phyloP scores from a whole-genome alignment of 495 filamentous ascomycete species.

The Glarea lozoyensis region DNA sequence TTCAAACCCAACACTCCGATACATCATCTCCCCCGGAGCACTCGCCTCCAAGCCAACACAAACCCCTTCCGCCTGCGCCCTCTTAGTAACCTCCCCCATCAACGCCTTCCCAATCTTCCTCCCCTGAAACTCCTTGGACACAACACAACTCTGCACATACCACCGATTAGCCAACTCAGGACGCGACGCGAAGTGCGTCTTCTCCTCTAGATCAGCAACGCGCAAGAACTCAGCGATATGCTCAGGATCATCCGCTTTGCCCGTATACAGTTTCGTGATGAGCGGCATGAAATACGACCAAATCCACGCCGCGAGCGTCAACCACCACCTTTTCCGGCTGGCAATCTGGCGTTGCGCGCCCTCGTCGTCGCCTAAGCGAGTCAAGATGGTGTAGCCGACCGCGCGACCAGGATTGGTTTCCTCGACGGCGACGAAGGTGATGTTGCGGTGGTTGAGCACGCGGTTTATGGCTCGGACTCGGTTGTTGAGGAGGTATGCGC shows the following conservation, averaged over 20 bases:
- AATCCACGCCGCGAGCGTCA: constrained; percentile 4
- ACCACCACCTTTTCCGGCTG: background rate
- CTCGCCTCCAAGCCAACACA: constrained; percentile 14
- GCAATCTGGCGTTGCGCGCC: constrained; percentile 7
- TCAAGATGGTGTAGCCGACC: constrained; percentile 13
- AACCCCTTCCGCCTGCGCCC: constrained; percentile 14
- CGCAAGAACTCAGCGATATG: background rate
- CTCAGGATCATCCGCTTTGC: background rate
- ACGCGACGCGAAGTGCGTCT: constrained; percentile 5
- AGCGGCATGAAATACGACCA: background rate
- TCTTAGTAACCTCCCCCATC: constrained; percentile 14
- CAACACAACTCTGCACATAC: constrained; percentile 14
- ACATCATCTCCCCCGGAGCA: constrained; percentile 9
- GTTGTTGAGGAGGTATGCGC: constrained; percentile 6
- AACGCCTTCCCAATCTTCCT: constrained; percentile 15
- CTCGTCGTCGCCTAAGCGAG: constrained; percentile 12
- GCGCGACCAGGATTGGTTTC: background rate
- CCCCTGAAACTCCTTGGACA: constrained; percentile 10
- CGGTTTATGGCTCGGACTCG: background rate
- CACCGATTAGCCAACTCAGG: constrained; percentile 14
- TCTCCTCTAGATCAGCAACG: background rate
- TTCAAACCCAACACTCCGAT: constrained; percentile 13
- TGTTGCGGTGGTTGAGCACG: constrained; percentile 4
- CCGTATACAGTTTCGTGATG: background rate
- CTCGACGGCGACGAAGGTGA: constrained; percentile 7